Evolutionary conservation across 2,329 filamentous ascomycete species (phyloP).

Genomic region (Xylaria sp.): DNA sequence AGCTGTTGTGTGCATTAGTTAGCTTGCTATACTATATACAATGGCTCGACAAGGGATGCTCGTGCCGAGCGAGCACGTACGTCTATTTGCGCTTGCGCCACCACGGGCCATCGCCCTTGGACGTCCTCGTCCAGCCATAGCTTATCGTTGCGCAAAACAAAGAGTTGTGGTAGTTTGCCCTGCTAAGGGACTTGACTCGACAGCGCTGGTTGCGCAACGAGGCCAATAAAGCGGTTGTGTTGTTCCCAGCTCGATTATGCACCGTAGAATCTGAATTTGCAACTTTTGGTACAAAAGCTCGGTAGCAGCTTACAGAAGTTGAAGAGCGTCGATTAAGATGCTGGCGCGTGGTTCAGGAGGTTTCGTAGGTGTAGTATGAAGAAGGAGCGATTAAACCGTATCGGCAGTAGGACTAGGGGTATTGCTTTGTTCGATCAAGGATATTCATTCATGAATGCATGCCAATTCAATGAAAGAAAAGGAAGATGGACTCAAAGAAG

Average conservation of each 20-base stretch:
- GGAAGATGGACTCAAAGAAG: conserved; percentile 23
- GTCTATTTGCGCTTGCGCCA: conserved; percentile 29
- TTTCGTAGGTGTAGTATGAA: not conserved
- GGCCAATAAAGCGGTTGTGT: not conserved
- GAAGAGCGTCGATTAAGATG: not conserved
- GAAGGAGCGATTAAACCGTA: conserved; percentile 10
- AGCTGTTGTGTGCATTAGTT: conserved; percentile 53
- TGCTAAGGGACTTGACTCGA: not conserved
- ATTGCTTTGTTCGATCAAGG: conserved; percentile 8
- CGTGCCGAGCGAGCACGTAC: conserved; percentile 42
- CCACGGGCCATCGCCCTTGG: conserved; percentile 22
- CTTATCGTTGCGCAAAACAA: conserved; percentile 1
- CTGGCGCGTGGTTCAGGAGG: not conserved
- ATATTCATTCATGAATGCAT: conserved; percentile 23
- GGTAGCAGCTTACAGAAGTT: not conserved
- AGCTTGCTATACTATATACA: conserved; percentile 22
- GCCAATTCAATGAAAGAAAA: conserved; percentile 27
- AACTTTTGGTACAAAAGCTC: not conserved
- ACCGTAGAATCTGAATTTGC: not conserved
- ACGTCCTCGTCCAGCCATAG: conserved; percentile 28
- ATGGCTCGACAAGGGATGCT: not conserved
- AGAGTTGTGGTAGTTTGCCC: not conserved
- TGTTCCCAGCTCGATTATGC: not conserved
- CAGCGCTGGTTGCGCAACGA: not conserved
- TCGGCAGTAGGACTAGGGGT: conserved; percentile 10